These are phyloP conservation scores for Sanghuangporus baumii DNA, from an alignment of 1,284 basidiomycete species.

Conservation along the genomic window DNA sequence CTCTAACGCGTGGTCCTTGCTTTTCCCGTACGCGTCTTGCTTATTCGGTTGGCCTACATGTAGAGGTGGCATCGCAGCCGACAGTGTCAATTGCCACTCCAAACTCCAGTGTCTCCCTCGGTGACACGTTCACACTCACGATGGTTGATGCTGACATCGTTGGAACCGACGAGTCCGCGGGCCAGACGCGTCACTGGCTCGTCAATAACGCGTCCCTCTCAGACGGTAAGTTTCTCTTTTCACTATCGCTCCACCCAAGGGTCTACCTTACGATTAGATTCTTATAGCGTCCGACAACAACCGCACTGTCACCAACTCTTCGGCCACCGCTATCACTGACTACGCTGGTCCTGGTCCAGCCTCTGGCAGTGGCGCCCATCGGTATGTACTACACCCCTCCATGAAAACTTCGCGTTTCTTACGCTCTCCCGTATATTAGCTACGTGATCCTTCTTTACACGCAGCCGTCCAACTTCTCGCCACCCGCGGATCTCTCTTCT, in stretches of 20 bases:
- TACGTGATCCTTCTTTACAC: conserved; percentile 63
- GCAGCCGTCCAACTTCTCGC: conserved; percentile 55
- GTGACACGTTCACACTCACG: conserved; percentile 53
- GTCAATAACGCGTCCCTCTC: conserved; percentile 56
- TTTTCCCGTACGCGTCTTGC: not conserved
- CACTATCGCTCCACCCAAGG: not conserved
- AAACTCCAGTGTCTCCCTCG: conserved; percentile 38
- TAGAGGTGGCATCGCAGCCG: conserved; percentile 52
- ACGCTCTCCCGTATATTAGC: conserved; percentile 31
- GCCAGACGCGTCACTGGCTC: conserved; percentile 76
- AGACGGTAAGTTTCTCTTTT: conserved; percentile 28
- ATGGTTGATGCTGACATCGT: conserved; percentile 69
- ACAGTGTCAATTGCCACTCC: conserved; percentile 41
- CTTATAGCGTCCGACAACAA: conserved; percentile 27
- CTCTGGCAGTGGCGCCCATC: conserved; percentile 63
- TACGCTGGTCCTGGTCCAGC: conserved; percentile 74
- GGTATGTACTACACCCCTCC: conserved; percentile 32
- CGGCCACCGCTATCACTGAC: conserved; percentile 51
- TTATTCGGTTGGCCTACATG: conserved; percentile 20
- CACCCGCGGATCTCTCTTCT: conserved; percentile 52
- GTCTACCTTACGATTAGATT: not conserved
- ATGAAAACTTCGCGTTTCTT: not conserved
- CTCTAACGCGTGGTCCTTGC: not conserved
- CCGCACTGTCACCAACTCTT: conserved; percentile 38
- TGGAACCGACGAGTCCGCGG: conserved; percentile 45